Evolutionary conservation across 2,329 filamentous ascomycete genomes (phyloP), one percentile per base, ranked within the genome.

Genomic region (Mycosphaerella sp.): DNA sequence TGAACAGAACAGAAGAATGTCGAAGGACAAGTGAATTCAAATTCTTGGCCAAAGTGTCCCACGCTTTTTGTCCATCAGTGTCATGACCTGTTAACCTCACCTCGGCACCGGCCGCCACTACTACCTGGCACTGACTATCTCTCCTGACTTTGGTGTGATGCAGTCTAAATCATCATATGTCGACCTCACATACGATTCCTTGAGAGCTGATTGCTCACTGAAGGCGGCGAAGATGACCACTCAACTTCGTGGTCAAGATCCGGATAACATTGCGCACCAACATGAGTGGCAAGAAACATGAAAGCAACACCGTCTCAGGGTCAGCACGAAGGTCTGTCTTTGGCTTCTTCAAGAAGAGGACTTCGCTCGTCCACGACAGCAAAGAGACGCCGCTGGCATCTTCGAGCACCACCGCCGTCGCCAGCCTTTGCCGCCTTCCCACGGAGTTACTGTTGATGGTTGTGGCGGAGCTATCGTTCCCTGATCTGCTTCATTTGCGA

Each of bases 401-500:
- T 3, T 2, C 7, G 16, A 18, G 13, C 8, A 6, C 37, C 6
- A 18, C 17, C 5, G 14, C 37, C 7, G 17, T 18, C 10, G 35
- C 35, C 21, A 40, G n/a, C 17, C 45, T 53, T 14, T 49, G 49
- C 27, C 44, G 35, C 17, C 45, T 49, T 4, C 50, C 50, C 1
- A 37, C 41, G 7, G 50, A 53, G 21, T 45, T 53, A 14, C 16
- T 48, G 25, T 5, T 39, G 1, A 36, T 39, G 17, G 57, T 55
- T 17, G 32, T 48, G 18, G 47, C 9, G 4, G 18, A 44, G 5
- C 17, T 54, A 8, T 44, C 43, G 2, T 44, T 51, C 12, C 9
- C 9, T 32, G 40, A 54, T 28, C 27, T 54, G n/a, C 18, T 43
- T 9, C 6, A 32, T 3, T 10, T 51, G 4, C 40, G 48, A 5